Percentiles rank a stretch among this genome's conserved stretches.
These are phyloP conservation scores for Malassezia japonica DNA, from an alignment of 1,284 basidiomycete genomes.

Conservation along the genomic window DNA sequence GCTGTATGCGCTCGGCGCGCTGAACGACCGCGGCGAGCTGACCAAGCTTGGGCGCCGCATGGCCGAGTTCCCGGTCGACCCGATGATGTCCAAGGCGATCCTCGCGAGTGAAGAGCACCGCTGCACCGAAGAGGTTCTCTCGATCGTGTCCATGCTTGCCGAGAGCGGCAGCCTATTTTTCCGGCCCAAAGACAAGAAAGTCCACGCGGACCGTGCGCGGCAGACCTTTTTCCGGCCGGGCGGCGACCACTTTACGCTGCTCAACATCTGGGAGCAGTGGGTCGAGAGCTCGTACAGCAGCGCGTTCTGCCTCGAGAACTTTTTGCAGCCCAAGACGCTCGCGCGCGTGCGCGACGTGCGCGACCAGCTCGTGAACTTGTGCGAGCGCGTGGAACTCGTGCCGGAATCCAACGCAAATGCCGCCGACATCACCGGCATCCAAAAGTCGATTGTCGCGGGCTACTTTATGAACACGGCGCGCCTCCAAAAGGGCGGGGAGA, in stretches of 20 bases:
- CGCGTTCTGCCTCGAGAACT: slow-evolving; percentile 58
- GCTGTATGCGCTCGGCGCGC: slow-evolving; percentile 84
- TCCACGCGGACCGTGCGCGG: slow-evolving; percentile 69
- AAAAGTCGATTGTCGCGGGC: slow-evolving; percentile 86
- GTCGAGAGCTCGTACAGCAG: slow-evolving; percentile 82
- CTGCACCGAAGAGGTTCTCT: slow-evolving; percentile 95
- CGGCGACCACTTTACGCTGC: slow-evolving; percentile 93
- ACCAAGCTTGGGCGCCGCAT: slow-evolving; percentile 91
- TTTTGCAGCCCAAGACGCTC: slow-evolving; percentile 91
- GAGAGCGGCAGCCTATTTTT: slow-evolving; percentile 92
- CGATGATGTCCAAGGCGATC: slow-evolving; percentile 91
- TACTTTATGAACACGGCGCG: slow-evolving; percentile 80
- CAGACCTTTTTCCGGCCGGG: slow-evolving; percentile 82
- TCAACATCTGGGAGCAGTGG: slow-evolving; percentile 99
- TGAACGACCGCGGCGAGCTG: slow-evolving; percentile 90
- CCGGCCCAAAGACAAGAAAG: slow-evolving; percentile 61
- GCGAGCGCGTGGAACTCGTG: slow-evolving; percentile 91
- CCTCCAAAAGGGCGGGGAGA: slow-evolving; percentile 39
- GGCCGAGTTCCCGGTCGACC: slow-evolving; percentile 98
- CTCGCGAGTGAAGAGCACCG: slow-evolving; percentile 85
- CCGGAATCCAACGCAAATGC: slow-evolving; percentile 76
- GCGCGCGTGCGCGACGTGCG: slow-evolving; percentile 84
- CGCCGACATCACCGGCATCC: slow-evolving; percentile 80
- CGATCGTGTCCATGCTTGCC: slow-evolving; percentile 93
- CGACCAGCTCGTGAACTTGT: slow-evolving; percentile 86